Evolutionary conservation across 192 early-diverging fungal genomes (phyloP).

Genomic region (Jimgerdemannia lactiflua): DNA sequence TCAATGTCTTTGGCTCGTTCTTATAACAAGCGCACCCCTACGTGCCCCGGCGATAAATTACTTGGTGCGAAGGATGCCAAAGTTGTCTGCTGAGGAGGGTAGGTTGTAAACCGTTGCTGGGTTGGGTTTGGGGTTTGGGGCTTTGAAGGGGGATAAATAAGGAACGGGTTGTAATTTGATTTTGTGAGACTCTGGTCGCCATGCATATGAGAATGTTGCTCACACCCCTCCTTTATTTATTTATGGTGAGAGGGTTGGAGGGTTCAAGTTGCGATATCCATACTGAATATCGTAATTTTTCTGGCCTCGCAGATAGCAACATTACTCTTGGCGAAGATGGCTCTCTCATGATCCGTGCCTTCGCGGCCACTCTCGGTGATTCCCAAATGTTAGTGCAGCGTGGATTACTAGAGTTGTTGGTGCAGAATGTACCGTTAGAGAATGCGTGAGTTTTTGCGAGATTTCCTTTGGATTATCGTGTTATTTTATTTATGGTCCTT

Average conservation of each 20-base stretch:
- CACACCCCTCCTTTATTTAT: too few relatives aligned
- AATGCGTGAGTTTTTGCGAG: slow-evolving; percentile 35
- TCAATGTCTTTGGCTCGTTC: slow-evolving; percentile 76
- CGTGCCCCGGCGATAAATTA: slow-evolving; percentile 78
- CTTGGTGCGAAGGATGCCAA: slow-evolving; percentile 68
- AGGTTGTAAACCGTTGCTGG: too few relatives aligned
- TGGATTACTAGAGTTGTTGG: slow-evolving; percentile 78
- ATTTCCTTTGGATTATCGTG: neutral
- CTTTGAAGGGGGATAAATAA: too few relatives aligned
- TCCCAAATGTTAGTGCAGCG: slow-evolving; percentile 79
- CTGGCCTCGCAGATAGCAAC: slow-evolving; percentile 49
- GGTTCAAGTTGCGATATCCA: too few relatives aligned
- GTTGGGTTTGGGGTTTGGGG: too few relatives aligned
- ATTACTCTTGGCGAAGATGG: slow-evolving; percentile 68
- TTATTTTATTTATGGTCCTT: neutral
- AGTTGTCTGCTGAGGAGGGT: slow-evolving; percentile 65
- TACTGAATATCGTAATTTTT: neutral
- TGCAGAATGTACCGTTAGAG: slow-evolving; percentile 65
- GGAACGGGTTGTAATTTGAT: too few relatives aligned
- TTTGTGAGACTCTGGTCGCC: too few relatives aligned
- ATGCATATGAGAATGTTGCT: too few relatives aligned
- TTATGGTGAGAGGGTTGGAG: too few relatives aligned
- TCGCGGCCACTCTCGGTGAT: slow-evolving; percentile 72
- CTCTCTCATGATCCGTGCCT: slow-evolving; percentile 68
- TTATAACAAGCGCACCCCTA: slow-evolving; percentile 66